Evolutionary conservation across 192 early-diverging fungal species (phyloP), one percentile per base, ranked within the genome.

Genomic region (Coemansia aciculifera): DNA sequence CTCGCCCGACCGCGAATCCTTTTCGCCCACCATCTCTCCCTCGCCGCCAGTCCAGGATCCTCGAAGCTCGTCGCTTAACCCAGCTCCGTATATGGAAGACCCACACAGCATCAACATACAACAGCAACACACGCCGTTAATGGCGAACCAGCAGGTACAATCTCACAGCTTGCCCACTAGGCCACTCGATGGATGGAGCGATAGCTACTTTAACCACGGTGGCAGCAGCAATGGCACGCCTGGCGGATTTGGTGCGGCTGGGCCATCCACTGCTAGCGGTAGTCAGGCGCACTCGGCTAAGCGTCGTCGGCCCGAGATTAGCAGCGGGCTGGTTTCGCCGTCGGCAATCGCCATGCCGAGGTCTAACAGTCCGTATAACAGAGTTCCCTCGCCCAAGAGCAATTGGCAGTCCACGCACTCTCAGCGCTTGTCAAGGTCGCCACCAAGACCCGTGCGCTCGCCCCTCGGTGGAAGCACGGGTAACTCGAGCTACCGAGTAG

Each of bases 11-110:
- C 68, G 59, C 52, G 67, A 70, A 46, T 29, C 73, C 11, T 83
- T 75, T 48, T 83, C 72, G 24, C 81, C 81, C 23, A 71, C 77
- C 5, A 67, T 78, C 31, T 83, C 81, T 36, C 76, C 81, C 0
- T 78, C 81, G 19, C 81, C 81, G 31, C 76, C 72, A n/a, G 38
- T 46, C 23, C 37, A 63, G 10, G 64, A 21, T 23, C 21, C 37
- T 15, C 77, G 40, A 51, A 68, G 48, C 52, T 59, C 21, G 59
- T 37, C 64, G 19, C 71, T 57, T 63, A 68, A 63, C n/a, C 38
- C 71, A 0, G 40, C 57, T 61, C 21, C 68, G 23, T 64, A 68
- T 64, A 62, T 70, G 64, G 74, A 74, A 0, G 77, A 69, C 13
- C 72, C 74, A 1, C 59, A 62, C 62, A 57, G 62, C 27, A 36